Evolutionary conservation across 2,329 filamentous ascomycete species (phyloP).

Genomic region (Graphiopsis chlorocephala): DNA sequence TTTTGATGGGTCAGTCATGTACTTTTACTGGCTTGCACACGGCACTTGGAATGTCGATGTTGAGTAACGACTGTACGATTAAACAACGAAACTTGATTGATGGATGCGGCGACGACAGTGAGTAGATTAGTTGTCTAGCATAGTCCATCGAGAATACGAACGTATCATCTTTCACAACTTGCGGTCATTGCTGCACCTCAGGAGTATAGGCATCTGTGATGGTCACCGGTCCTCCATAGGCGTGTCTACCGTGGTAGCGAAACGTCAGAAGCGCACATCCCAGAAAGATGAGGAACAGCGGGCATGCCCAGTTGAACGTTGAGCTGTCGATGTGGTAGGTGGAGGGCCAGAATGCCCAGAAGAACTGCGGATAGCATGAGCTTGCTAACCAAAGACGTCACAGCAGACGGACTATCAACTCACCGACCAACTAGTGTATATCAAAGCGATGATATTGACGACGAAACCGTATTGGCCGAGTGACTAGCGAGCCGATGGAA

Average conservation of each 20-base stretch:
- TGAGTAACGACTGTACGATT: background rate
- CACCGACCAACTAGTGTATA: conserved; percentile 23
- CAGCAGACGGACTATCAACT: background rate
- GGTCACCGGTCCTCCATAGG: conserved; percentile 3
- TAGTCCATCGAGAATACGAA: background rate
- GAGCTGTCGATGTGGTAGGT: conserved; percentile 3
- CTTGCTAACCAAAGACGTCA: background rate
- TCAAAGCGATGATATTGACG: conserved; percentile 27
- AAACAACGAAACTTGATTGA: background rate
- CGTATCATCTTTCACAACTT: background rate
- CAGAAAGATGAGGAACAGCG: conserved; percentile 1
- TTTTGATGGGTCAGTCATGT: background rate
- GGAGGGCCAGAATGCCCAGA: conserved; percentile 15
- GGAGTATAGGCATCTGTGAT: background rate
- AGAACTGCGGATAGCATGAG: background rate
- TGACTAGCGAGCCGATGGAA: conserved; percentile 26
- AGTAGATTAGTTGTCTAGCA: background rate
- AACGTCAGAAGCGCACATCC: conserved; percentile 1
- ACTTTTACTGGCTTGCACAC: background rate
- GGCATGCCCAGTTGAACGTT: conserved; percentile 11
- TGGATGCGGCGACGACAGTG: background rate
- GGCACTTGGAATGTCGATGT: background rate
- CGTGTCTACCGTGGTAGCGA: background rate
- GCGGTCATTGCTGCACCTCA: background rate
- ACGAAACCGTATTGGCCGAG: conserved; percentile 25